phyloP scores from a whole-genome alignment of 805 yeast species.

The Candida maesae region DNA sequence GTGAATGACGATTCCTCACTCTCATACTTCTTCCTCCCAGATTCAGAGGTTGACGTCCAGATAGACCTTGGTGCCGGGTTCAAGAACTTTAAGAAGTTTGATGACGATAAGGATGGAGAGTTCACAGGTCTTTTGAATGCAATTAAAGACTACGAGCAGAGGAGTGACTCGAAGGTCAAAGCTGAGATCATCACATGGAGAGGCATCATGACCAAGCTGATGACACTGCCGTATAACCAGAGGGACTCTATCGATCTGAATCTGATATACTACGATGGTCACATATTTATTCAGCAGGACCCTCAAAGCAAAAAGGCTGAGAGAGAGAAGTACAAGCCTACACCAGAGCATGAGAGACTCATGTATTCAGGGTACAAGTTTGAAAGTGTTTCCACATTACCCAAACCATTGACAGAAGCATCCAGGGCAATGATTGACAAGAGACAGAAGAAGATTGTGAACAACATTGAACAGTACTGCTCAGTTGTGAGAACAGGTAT shows the following conservation, averaged over 20 bases:
- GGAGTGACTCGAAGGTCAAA: conserved; percentile 39
- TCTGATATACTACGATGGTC: conserved; percentile 70
- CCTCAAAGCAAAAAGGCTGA: conserved; percentile 23
- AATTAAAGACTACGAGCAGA: conserved; percentile 52
- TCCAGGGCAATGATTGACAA: conserved; percentile 65
- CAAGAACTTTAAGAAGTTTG: conserved; percentile 51
- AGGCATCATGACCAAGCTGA: conserved; percentile 73
- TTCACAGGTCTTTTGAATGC: conserved; percentile 57
- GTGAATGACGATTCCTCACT: conserved; percentile 50
- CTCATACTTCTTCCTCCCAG: conserved; percentile 80
- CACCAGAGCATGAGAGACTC: conserved; percentile 35
- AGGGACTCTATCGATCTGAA: conserved; percentile 58
- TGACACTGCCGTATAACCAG: conserved; percentile 61
- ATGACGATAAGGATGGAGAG: conserved; percentile 52
- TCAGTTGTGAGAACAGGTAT: conserved; percentile 84
- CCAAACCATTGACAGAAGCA: conserved; percentile 70
- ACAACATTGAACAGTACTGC: conserved; percentile 72
- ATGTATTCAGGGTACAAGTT: conserved; percentile 80
- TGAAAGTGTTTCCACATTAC: conserved; percentile 71
- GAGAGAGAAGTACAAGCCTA: conserved; percentile 26
- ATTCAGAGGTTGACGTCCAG: conserved; percentile 55
- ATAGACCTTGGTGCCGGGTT: conserved; percentile 66
- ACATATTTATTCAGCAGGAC: conserved; percentile 53
- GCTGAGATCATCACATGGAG: conserved; percentile 79
- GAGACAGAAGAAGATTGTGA: conserved; percentile 56